Evolutionary conservation across 352 stramenopile species (phyloP), one percentile per base, ranked within the genome.

Genomic region (Aphanomyces astaci): DNA sequence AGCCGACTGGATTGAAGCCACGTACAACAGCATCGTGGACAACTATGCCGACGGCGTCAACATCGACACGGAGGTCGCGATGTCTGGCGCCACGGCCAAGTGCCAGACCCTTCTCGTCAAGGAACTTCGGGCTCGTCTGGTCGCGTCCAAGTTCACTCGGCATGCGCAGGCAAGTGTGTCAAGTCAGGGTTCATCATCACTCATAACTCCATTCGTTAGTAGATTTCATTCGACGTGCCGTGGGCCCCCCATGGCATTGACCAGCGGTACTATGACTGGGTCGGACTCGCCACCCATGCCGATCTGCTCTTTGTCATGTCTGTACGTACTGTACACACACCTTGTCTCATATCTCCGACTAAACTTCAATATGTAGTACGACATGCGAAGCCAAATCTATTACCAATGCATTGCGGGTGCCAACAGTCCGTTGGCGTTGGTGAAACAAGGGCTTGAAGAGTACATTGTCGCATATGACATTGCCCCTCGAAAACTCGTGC

Each of bases 241-340:
- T 93, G 84, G 86, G 81, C 82, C 0, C 84, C 86, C 32, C 76
- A 79, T 7, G 83, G 80, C 4, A 77, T 96, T 17, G 88, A 96
- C 71, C 82, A 80, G 3, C 79, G 88, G 25, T 93, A 89, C 49
- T 96, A 96, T 63, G 76, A 89, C 60, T 95, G 87, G 80, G 76
- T 75, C 24, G 80, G 79, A 33, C 78, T 95, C 22, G 82, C 82
- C 1, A 64, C 79, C 15, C 77, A 73, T 2, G 70, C 77, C 10
- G 89, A 97, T 73, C 88, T 94, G 56, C 73, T 96, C 32, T 97
- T 96, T 60, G 85, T 97, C 57, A 97, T 97, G 91, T 89, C 83
- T 71, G 78, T 85, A 72, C 5, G 77, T 72, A 2, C 4, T n/a
- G n/a, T n/a, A n/a, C n/a, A n/a, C n/a, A n/a, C n/a, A n/a, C n/a